Evolutionary conservation across 228 moss, liverwort and hornwort genomes (phyloP), one percentile per base, ranked within the genome.

Genomic region (Sphagnum fallax): DNA sequence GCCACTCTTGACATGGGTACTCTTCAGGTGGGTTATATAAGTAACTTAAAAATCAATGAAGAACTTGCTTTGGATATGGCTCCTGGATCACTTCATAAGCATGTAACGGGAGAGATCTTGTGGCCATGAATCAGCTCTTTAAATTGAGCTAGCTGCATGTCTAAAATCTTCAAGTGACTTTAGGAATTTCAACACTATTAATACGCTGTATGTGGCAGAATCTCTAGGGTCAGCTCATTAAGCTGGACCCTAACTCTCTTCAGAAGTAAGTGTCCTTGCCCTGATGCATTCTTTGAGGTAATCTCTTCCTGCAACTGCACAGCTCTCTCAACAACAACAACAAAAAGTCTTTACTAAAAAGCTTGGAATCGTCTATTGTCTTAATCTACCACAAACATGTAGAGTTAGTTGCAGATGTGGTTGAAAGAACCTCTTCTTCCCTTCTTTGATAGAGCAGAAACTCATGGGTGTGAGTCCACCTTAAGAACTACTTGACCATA

Each of bases 221-320:
- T 87, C 89, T 13, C 72, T 98, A 51, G 98, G 91, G 70, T 81
- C 91, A 70, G 94, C 98, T 52, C 98, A 98, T 73, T 94, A 98
- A 81, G 94, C 93, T 69, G 98, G 98, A 94, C 98, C 49, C 81
- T 98, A 68, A 91, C 98, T 61, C 90, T 98, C 51, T 90, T 98
- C 51, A 98, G 87, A 49, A 18, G 18, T 18, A 18, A 70, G 93
- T 52, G 78, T 98, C 49, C 87, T 98, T 51, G 82, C 87, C 55
- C 85, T 98, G 47, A 64, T 98, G 76, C 91, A 98, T 77, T 79
- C 84, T 16, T 63, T 98, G 75, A 80, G 95, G 68, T 82, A 82
- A 75, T 92, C 95, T 47, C 75, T 81, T 50, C 59, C 87, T 64
- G 70, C 73, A 70, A 84, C 90, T 53, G 58, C 77, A 62, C 75